Conservation (phyloP, 768 basidiomycete species). For the Russula ochroleuca region DNA sequence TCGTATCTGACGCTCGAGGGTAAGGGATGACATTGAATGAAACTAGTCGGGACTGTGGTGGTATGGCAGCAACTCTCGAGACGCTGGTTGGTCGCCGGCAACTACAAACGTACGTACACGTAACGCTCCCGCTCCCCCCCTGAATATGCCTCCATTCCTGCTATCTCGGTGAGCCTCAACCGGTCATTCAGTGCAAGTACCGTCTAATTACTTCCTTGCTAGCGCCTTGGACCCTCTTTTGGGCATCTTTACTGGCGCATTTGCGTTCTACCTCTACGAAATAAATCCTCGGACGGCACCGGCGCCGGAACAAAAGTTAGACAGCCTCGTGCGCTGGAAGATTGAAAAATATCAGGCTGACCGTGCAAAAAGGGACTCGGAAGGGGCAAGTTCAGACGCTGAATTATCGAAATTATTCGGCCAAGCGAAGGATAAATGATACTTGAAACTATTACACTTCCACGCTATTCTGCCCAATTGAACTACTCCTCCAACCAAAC, state of each 20-base stretch:
- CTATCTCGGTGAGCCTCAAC: slow-evolving; percentile 20
- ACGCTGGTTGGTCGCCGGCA: slow-evolving; percentile 13
- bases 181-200: background rate
- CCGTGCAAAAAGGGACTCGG: slow-evolving; percentile 19
- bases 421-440: slow-evolving; percentile 17
- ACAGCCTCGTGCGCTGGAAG: slow-evolving; percentile 62
- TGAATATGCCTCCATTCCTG: slow-evolving; percentile 45
- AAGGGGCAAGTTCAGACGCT: slow-evolving; percentile 26
- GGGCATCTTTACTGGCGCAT: slow-evolving; percentile 70
- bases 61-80: slow-evolving; percentile 11
- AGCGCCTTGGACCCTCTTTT: slow-evolving; percentile 69
- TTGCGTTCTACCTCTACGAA: slow-evolving; percentile 80
- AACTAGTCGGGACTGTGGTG: slow-evolving; percentile 2
- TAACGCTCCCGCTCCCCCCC: background rate
- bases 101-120: background rate
- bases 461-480: background rate
- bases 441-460: background rate
- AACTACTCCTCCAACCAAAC: background rate
- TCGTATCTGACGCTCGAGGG: slow-evolving; percentile 77
- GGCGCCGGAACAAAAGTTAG: slow-evolving; percentile 50
- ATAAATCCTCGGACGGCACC: slow-evolving; percentile 70
- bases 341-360: slow-evolving; percentile 41
- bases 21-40: slow-evolving; percentile 46
- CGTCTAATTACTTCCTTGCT: slow-evolving; percentile 17
- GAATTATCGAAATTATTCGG: slow-evolving; percentile 17